These are phyloP conservation scores for Paramecium pentaurelia DNA, from an alignment of 73 alveolate species.

Conservation along the genomic window DNA sequence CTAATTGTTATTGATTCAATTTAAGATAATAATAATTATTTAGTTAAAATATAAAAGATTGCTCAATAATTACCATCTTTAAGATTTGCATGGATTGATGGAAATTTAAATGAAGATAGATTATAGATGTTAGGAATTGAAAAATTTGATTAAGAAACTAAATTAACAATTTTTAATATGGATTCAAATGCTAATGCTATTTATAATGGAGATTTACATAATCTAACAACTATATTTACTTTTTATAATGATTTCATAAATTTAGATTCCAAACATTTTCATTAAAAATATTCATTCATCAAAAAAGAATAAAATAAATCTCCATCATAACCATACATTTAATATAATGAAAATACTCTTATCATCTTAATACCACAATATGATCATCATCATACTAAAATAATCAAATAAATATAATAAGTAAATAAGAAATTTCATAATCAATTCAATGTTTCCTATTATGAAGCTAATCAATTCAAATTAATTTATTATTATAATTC, in stretches of 20 bases:
- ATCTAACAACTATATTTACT: background rate
- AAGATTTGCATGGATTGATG: slow-evolving; percentile 26
- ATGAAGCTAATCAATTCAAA: background rate
- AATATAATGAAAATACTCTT: background rate
- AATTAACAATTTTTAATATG: background rate
- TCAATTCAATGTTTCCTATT: background rate
- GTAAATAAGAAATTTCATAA: background rate
- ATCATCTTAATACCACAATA: background rate
- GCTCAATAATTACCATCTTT: background rate
- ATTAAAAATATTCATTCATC: background rate
- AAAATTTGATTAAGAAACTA: background rate
- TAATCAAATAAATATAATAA: background rate
- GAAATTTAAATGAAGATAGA: slow-evolving; percentile 25
- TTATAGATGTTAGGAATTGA: slow-evolving; percentile 35
- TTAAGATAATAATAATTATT: background rate
- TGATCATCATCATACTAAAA: background rate
- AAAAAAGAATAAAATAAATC: background rate
- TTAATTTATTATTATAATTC: background rate
- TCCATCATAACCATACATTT: background rate
- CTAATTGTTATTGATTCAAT: background rate
- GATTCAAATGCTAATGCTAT: background rate
- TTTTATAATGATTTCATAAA: background rate
- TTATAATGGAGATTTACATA: background rate
- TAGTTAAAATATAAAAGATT: background rate
- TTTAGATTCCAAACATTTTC: background rate